Conservation (phyloP, 768 basidiomycete genomes). For the Lentinula boryana region DNA sequence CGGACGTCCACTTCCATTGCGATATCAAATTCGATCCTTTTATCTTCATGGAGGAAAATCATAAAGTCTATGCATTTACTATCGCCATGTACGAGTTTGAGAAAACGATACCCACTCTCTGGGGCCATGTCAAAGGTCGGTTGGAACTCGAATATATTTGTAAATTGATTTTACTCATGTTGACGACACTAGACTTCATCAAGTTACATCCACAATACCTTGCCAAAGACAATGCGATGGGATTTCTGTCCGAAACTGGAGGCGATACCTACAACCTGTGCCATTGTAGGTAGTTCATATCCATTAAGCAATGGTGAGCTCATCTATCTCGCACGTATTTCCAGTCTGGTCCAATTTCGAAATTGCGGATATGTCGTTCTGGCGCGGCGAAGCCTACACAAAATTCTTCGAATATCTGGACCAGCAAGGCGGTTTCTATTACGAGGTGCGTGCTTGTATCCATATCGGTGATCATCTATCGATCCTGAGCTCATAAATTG, state of each 20-base stretch:
- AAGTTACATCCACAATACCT: constrained; percentile 48
- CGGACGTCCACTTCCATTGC: constrained; percentile 72
- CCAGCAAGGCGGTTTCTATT: constrained; percentile 58
- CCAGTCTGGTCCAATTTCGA: constrained; percentile 66
- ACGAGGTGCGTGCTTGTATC: constrained; percentile 42
- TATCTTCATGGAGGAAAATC: constrained; percentile 63
- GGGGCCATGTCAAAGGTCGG: constrained; percentile 61
- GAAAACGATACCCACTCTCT: constrained; percentile 74
- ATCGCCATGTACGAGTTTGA: constrained; percentile 72
- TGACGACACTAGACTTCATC: constrained; percentile 42
- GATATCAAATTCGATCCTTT: constrained; percentile 68
- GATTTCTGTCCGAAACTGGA: constrained; percentile 51
- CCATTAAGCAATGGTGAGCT: background rate
- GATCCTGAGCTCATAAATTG: constrained; percentile 23
- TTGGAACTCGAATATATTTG: constrained; percentile 8
- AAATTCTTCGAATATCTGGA: constrained; percentile 66
- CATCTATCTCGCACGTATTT: background rate
- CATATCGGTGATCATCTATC: constrained; percentile 39
- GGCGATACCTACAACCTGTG: constrained; percentile 62
- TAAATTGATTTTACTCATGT: background rate
- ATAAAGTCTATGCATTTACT: constrained; percentile 75
- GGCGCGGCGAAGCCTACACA: constrained; percentile 58
- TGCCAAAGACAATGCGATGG: constrained; percentile 52
- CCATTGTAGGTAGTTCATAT: constrained; percentile 22
- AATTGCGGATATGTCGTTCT: constrained; percentile 61